Evolutionary conservation across 331 rosid species (phyloP).

Genomic region (Spiraea crenata): DNA sequence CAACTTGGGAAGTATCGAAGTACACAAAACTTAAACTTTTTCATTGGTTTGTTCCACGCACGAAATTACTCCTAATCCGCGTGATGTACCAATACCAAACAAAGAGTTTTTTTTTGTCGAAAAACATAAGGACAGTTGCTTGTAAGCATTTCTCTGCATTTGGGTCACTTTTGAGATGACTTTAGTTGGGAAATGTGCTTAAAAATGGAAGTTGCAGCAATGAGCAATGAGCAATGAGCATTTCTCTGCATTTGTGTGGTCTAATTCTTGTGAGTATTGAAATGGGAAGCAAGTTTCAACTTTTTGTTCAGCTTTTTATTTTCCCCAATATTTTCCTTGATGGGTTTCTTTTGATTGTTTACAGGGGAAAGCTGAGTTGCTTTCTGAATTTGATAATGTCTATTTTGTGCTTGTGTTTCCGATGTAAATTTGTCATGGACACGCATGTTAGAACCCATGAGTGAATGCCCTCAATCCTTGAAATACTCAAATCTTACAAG

Average conservation of each 20-base stretch:
- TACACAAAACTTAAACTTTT: no score
- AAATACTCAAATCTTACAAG: no score
- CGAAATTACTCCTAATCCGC: not conserved
- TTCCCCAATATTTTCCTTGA: not conserved
- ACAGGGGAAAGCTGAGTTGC: conserved; percentile 19
- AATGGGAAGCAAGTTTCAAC: conserved; percentile 13
- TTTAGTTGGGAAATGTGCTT: conserved; percentile 23
- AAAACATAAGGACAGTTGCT: not conserved
- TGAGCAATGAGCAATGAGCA: not conserved
- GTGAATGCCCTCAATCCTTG: conserved; percentile 5
- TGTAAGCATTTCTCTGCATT: conserved; percentile 8
- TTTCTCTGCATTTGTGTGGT: not conserved
- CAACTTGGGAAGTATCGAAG: conserved; percentile 15
- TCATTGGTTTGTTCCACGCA: not conserved
- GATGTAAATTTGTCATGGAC: not conserved
- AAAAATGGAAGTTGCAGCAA: not conserved
- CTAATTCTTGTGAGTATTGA: not conserved
- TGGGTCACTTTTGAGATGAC: not conserved
- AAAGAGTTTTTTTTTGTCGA: conserved; percentile 7
- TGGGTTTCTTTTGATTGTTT: conserved; percentile 2
- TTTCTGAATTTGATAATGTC: conserved; percentile 15
- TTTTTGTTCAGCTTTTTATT: not conserved
- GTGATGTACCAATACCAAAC: conserved; percentile 5
- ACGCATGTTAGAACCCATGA: conserved; percentile 19
- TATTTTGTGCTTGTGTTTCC: not conserved